Conservation (phyloP, 257 asterid genomes). For the Hygrophila difformis region DNA sequence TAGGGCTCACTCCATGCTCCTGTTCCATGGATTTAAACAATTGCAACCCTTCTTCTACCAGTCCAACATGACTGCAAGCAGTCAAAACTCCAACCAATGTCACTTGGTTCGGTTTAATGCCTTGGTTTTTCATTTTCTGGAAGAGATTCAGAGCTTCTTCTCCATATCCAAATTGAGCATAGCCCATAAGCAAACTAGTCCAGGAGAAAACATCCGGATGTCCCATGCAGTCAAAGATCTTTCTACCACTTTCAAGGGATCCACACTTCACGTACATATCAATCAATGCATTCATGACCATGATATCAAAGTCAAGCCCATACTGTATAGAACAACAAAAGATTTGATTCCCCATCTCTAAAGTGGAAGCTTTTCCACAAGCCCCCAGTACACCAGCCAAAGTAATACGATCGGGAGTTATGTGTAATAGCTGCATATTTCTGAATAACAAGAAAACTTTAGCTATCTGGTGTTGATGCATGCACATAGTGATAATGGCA, state of each 20-base stretch:
- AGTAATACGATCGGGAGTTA: conserved; percentile 48
- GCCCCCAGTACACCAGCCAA: conserved; percentile 40
- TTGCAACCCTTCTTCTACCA: conserved; percentile 64
- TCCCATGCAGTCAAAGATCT: conserved; percentile 39
- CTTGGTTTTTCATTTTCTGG: conserved; percentile 37
- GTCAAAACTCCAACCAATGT: conserved; percentile 67
- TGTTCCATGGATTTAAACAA: conserved; percentile 46
- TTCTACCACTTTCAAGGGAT: conserved; percentile 36
- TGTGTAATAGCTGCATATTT: conserved; percentile 35
- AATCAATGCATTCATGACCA: conserved; percentile 45
- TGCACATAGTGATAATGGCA: conserved; percentile 42
- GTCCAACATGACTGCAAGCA: conserved; percentile 75
- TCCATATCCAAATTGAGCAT: conserved; percentile 60
- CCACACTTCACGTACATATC: conserved; percentile 80
- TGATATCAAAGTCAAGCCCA: conserved; percentile 36
- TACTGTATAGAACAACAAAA: conserved; percentile 31
- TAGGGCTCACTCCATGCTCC: conserved; percentile 43
- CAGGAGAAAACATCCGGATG: conserved; percentile 51
- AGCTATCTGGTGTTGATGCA: conserved; percentile 35
- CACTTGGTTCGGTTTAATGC: conserved; percentile 57
- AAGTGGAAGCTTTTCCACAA: conserved; percentile 46
- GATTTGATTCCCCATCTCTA: conserved; percentile 49
- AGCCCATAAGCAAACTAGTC: conserved; percentile 66
- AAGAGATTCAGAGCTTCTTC: conserved; percentile 52
- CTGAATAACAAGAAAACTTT: conserved; percentile 46